Base-by-base conservation (phyloP, 2,329 filamentous ascomycete species). In the Cladosporium oxysporum region DNA sequence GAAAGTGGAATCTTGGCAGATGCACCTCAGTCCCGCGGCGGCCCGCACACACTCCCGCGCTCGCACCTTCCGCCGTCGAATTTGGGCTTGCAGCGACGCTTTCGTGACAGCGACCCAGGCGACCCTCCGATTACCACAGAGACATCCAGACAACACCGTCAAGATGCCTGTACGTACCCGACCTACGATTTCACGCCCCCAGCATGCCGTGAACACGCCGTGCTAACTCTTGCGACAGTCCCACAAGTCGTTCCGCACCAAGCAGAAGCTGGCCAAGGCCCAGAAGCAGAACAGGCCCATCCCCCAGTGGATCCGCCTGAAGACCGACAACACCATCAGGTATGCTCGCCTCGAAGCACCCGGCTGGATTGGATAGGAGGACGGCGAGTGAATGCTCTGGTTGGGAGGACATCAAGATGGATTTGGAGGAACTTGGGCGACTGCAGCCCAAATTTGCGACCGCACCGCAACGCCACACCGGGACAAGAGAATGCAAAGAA, bases 281-380 rank as follows among this genome's bases (percentile, higher is more conserved):
- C 94, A 98, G 89, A 98, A 97, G 90, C 94, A 98, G 88, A 99
- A 99, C 91, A 91, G 95, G 83, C 95, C 95, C 78, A 97, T 99
- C 83, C 95, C 95, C 75, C 95, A 99, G 88, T 99, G 95, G 95
- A 98, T 99, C 83, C 91, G 95, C 82, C 90, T 99, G 80, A 91
- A 94, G 83, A 98, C 95, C 79, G 91, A 90, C 84, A 99, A 99
- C 90, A 97, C 93, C 85, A 97, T 99, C 87, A 91, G 94, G 95
- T 99, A 92, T 85, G 90, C 84, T 61, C 66, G 31, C 59, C 49
- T 50, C 60, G 47, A 50, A 55, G 29, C 21, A 29, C 33, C 60
- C 47, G 37, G n/a, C 37, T 64, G 55, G 37, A 50, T 33, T 58
- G 31, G 44, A 58, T 8, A 66, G 12, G 49, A 35, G 52, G 59